Percentiles rank a stretch among this genome's conserved stretches.
These are phyloP conservation scores for Aspergillus sp. DNA, from an alignment of 2,329 filamentous ascomycete species.

Conservation along the genomic window DNA sequence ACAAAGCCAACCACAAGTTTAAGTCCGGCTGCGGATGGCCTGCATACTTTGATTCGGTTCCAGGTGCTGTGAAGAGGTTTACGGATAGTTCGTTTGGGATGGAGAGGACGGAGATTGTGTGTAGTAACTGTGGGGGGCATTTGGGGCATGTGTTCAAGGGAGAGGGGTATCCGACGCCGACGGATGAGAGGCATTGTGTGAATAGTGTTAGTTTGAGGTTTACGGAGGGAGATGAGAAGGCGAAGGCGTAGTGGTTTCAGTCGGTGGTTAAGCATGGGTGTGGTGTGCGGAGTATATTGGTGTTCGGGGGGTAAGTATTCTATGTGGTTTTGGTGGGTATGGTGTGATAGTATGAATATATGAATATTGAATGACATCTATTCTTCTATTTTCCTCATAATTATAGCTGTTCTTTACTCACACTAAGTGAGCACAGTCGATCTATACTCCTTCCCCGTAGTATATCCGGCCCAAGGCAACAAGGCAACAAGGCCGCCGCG, in stretches of 20 bases:
- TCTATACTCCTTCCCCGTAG: too few relatives aligned
- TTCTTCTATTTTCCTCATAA: too few relatives aligned
- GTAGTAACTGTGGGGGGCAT: conserved; percentile 88
- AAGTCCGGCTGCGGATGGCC: conserved; percentile 96
- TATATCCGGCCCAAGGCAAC: not conserved
- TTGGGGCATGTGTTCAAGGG: conserved; percentile 89
- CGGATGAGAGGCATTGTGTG: conserved; percentile 94
- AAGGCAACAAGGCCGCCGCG: not conserved
- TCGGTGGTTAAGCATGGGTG: conserved; percentile 2
- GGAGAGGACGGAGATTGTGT: conserved; percentile 86
- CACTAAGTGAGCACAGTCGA: too few relatives aligned
- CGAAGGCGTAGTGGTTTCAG: conserved; percentile 23
- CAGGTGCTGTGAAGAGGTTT: conserved; percentile 78
- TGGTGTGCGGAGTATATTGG: conserved; percentile 2
- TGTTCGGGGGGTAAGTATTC: not conserved
- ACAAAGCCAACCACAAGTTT: conserved; percentile 93
- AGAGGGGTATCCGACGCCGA: conserved; percentile 75
- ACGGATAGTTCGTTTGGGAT: conserved; percentile 73
- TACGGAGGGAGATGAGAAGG: conserved; percentile 52
- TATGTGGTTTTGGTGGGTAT: not conserved
- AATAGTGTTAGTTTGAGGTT: conserved; percentile 91
- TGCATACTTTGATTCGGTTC: conserved; percentile 92
- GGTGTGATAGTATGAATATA: too few relatives aligned
- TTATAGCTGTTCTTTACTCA: too few relatives aligned
- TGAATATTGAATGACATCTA: too few relatives aligned